Conservation (phyloP, 2,329 filamentous ascomycete genomes). For the Trichophyton benhamiae region DNA sequence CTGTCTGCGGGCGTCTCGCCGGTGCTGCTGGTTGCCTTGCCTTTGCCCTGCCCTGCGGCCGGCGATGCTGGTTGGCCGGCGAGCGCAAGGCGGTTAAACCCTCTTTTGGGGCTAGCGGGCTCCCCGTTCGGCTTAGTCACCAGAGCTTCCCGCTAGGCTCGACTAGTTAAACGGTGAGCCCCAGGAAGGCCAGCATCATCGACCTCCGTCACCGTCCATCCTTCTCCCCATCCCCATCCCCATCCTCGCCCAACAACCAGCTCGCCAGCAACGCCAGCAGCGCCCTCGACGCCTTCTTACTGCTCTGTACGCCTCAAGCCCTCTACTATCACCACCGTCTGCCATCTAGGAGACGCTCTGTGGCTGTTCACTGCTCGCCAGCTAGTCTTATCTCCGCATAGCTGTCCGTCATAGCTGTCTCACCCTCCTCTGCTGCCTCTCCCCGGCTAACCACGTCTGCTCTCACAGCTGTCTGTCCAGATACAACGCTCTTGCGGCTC, state of each 20-base stretch:
- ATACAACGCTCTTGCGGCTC: not conserved
- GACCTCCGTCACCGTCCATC: not conserved
- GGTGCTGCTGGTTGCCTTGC: not conserved
- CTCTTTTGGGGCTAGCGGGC: slow-evolving; percentile 1
- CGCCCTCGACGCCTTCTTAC: too few relatives aligned
- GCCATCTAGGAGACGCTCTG: too few relatives aligned
- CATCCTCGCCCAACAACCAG: not conserved
- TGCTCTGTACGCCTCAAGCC: too few relatives aligned
- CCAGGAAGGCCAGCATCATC: not conserved
- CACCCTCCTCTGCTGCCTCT: not conserved
- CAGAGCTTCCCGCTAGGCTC: not conserved
- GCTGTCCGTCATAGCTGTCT: not conserved
- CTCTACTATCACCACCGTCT: too few relatives aligned
- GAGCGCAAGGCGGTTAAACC: slow-evolving; percentile 2
- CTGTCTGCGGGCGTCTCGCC: too few relatives aligned
- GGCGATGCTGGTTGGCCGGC: not conserved
- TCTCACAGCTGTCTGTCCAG: not conserved
- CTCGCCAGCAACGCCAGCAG: not conserved
- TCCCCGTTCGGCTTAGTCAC: not conserved
- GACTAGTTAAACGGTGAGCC: not conserved
- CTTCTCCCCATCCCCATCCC: not conserved
- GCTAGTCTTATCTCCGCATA: not conserved
- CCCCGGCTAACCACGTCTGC: not conserved
- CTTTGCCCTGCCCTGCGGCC: not conserved
- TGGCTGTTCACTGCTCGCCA: not conserved